Evolutionary conservation across 169 alveolate genomes (phyloP).

Genomic region (Gregarina niphandrodes): DNA sequence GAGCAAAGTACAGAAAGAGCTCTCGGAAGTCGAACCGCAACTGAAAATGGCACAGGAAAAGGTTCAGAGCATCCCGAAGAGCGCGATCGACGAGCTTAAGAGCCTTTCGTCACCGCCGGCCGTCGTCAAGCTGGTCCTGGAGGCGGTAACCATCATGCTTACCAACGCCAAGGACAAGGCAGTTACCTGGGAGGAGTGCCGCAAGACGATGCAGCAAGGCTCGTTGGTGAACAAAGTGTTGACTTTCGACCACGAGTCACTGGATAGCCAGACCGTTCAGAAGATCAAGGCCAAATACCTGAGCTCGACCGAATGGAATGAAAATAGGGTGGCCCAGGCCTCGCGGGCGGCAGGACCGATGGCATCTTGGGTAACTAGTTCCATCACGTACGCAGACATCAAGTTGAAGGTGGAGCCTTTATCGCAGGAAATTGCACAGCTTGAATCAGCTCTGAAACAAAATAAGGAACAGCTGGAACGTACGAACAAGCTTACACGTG

Average conservation of each 20-base stretch:
- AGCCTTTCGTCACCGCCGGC: constrained; percentile 79
- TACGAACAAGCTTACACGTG: constrained; percentile 4
- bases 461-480: constrained; percentile 15
- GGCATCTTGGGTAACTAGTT: constrained; percentile 42
- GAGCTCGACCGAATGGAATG: constrained; percentile 66
- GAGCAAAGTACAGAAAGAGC: constrained; percentile 56
- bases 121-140: constrained; percentile 68
- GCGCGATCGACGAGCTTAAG: constrained; percentile 51
- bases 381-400: constrained; percentile 42
- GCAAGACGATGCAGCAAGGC: constrained; percentile 51
- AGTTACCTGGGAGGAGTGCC: constrained; percentile 76
- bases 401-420: constrained; percentile 50
- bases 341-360: constrained; percentile 64
- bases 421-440: constrained; percentile 42
- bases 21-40: constrained; percentile 78
- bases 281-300: constrained; percentile 37
- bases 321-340: constrained; percentile 65
- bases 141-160: constrained; percentile 58
- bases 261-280: constrained; percentile 24
- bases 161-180: constrained; percentile 44
- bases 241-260: constrained; percentile 13
- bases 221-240: constrained; percentile 58
- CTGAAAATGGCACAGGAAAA: constrained; percentile 71
- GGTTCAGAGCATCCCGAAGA: constrained; percentile 65
- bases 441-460: constrained; percentile 23